A percentile compares a stretch with the other conserved stretches of the same genome.
Evolutionary conservation across 176 grass and related monocot genomes (phyloP).

Genomic region (Bromus sterilis): DNA sequence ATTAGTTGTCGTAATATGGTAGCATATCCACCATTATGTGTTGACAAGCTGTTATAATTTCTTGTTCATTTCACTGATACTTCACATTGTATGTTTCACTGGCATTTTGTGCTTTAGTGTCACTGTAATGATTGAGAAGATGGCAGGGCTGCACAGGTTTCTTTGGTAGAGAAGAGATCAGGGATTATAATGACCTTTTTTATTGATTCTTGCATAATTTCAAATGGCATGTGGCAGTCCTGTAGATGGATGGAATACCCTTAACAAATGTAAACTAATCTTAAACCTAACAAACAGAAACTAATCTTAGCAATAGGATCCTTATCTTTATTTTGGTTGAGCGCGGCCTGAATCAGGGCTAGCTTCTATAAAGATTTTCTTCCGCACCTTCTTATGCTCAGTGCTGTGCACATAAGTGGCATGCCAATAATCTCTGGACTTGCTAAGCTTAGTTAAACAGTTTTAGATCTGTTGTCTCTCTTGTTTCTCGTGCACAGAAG

Average conservation of each 20-base stretch:
- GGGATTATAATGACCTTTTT: background rate
- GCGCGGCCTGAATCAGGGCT: background rate
- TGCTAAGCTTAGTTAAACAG: background rate
- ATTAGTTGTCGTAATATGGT: background rate
- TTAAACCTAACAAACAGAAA: background rate
- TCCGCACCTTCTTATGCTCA: background rate
- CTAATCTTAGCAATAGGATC: background rate
- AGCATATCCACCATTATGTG: background rate
- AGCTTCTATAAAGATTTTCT: background rate
- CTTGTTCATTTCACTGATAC: background rate
- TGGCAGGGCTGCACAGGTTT: background rate
- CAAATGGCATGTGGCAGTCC: background rate
- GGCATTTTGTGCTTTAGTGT: background rate
- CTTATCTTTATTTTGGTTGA: background rate
- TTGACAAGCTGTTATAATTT: background rate
- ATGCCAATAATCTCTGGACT: slow-evolving; percentile 4
- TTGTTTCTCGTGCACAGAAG: background rate
- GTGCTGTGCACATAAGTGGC: background rate
- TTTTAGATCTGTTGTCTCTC: background rate
- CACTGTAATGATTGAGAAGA: background rate
- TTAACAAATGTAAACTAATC: background rate
- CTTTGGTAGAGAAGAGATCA: background rate
- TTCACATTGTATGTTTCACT: slow-evolving; percentile 5
- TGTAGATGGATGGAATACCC: background rate
- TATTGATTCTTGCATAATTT: background rate